A percentile compares a stretch with the other conserved stretches of the same genome.
Evolutionary conservation across 768 basidiomycete species (phyloP).

Genomic region (Auricularia auricula-judae): DNA sequence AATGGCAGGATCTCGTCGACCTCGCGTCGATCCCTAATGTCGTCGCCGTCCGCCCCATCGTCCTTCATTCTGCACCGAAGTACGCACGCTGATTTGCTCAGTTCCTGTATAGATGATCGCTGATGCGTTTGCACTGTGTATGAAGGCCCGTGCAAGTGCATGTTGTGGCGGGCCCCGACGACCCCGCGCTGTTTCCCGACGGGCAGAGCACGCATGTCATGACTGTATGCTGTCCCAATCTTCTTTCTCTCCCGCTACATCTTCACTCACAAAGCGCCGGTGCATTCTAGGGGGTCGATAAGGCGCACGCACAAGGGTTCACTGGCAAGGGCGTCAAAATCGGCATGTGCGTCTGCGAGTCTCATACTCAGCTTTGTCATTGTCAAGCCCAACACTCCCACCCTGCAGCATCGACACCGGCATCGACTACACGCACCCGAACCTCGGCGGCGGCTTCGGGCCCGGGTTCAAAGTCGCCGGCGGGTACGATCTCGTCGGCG

Average conservation of each 20-base stretch:
- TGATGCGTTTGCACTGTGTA: not conserved
- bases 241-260: not conserved
- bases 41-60: not conserved
- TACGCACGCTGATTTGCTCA: not conserved
- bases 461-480: slow-evolving; percentile 6
- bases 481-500: slow-evolving; percentile 9
- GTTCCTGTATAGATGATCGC: not conserved
- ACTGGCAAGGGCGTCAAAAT: not conserved
- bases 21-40: not conserved
- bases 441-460: slow-evolving; percentile 11
- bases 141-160: not conserved
- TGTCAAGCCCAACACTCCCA: slow-evolving; percentile 19
- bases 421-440: slow-evolving; percentile 4
- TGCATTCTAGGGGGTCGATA: not conserved
- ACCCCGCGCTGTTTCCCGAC: not conserved
- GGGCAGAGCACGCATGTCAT: not conserved
- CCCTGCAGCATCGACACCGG: slow-evolving; percentile 15
- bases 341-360: not conserved
- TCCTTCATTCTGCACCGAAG: not conserved
- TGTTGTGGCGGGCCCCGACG: not conserved
- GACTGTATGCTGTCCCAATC: not conserved
- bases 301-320: not conserved
- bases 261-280: not conserved
- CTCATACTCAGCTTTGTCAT: not conserved
- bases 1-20: not conserved